Base-by-base conservation (phyloP, 805 yeast species). In the Suhomyces canberraensis region DNA sequence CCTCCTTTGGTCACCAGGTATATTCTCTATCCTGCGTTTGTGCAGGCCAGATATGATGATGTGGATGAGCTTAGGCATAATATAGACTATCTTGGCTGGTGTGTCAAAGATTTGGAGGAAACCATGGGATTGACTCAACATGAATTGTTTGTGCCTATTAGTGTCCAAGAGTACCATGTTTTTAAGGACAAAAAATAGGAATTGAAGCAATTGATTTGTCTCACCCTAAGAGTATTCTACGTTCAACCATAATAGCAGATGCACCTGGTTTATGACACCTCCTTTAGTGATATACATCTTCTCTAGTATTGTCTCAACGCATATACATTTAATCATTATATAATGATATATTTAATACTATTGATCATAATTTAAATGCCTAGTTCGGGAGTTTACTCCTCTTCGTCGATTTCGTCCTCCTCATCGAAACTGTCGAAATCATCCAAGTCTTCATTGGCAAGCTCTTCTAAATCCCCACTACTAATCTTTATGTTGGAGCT, bases 51-150 rank as follows among this genome's bases (percentile, higher is more conserved):
- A 31, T 50, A 42, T 31, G 55, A 55, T 25, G 68, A 64, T 35
- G 53, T 63, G 18, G 59, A 61, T 36, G 40, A 44, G 19, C 47
- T 64, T 18, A 58, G 54, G 30, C 54, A 60, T 37, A 58, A 56
- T 28, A 20, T 64, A 29, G 67, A 64, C 35, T 47, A 46, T 32
- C 46, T 62, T 8, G 69, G 68, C 7, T 63, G 68, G 67, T 50
- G 59, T 11, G 57, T 64, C 3, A 48, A 68, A 17, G 46, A 43
- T 30, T 28, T 61, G 33, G 62, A 64, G 33, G 64, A 64, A 36
- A 43, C 45, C 8, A 46, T 38, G 30, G 69, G 69, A 11, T 42
- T 50, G 16, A 44, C 45, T 18, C 56, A 46, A 16, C 59, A 54
- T 3, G 64, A 58, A 9, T 35, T 56, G 16, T 62, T 59, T 36